These are phyloP conservation scores for Citrus medica DNA, from an alignment of 345 rosid genomes.

Conservation along the genomic window DNA sequence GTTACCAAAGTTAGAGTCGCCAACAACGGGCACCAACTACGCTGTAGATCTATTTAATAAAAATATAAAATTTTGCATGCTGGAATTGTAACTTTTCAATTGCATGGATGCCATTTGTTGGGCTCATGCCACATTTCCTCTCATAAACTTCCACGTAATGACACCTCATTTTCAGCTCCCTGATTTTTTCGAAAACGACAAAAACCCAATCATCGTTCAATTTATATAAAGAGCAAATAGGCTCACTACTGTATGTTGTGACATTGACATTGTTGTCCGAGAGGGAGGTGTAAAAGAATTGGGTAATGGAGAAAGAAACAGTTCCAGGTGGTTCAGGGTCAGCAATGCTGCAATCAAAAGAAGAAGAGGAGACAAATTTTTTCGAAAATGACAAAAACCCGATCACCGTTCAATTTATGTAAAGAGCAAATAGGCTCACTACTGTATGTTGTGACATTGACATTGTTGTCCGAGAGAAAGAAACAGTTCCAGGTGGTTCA, in stretches of 20 bases:
- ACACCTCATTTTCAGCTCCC: not conserved
- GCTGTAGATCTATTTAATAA: too few relatives aligned
- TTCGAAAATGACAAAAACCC: not conserved
- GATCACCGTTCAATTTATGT: not conserved
- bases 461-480: not conserved
- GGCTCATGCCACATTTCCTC: not conserved
- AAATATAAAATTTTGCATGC: not conserved
- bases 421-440: not conserved
- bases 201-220: not conserved
- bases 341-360: slow-evolving; percentile 17
- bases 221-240: not conserved
- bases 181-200: not conserved
- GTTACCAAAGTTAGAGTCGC: too few relatives aligned
- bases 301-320: not conserved
- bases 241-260: too few relatives aligned
- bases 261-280: too few relatives aligned
- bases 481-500: not conserved
- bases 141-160: slow-evolving; percentile 13
- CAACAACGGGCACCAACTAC: too few relatives aligned
- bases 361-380: not conserved
- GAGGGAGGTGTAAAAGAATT: not conserved
- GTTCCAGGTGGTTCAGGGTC: not conserved
- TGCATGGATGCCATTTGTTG: slow-evolving; percentile 29
- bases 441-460: too few relatives aligned
- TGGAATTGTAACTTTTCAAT: not conserved